phyloP scores from a whole-genome alignment of 805 yeast genomes.

The Clavispora santaluciae region DNA sequence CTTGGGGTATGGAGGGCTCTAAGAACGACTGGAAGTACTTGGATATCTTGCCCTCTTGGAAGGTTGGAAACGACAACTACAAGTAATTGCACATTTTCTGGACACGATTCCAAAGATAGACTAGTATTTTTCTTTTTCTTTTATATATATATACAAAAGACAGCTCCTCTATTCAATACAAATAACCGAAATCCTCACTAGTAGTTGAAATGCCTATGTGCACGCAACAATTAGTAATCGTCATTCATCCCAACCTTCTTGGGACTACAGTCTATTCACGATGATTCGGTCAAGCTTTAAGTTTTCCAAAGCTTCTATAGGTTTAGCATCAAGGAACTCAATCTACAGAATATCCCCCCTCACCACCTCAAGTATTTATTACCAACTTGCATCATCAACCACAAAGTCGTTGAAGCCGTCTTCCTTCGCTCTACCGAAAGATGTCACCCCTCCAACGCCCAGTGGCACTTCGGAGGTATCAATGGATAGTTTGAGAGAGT shows the following conservation, averaged over 20 bases:
- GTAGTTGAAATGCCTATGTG: not conserved
- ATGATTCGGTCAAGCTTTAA: not conserved
- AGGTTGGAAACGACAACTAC: constrained; percentile 36
- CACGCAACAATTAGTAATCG: not conserved
- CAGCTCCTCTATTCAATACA: not conserved
- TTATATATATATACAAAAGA: not conserved
- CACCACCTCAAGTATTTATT: not conserved
- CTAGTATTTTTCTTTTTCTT: not conserved
- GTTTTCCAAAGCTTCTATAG: not conserved
- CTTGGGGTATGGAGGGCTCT: constrained; percentile 73
- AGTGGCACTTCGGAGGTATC: not conserved
- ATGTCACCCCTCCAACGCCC: not conserved
- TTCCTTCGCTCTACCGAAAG: constrained; percentile 26
- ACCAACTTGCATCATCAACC: not conserved
- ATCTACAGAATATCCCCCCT: not conserved
- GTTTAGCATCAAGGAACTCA: no score
- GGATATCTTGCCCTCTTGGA: constrained; percentile 38
- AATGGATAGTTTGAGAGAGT: constrained; percentile 22
- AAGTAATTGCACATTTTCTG: constrained; percentile 6
- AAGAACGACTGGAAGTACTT: constrained; percentile 35
- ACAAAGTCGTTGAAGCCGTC: constrained; percentile 24
- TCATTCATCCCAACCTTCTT: constrained; percentile 1
- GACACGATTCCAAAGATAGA: not conserved
- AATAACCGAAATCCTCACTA: not conserved
- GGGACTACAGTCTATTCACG: not conserved